Base-by-base conservation (phyloP, 768 basidiomycete species). In the Pulveroboletus frians region DNA sequence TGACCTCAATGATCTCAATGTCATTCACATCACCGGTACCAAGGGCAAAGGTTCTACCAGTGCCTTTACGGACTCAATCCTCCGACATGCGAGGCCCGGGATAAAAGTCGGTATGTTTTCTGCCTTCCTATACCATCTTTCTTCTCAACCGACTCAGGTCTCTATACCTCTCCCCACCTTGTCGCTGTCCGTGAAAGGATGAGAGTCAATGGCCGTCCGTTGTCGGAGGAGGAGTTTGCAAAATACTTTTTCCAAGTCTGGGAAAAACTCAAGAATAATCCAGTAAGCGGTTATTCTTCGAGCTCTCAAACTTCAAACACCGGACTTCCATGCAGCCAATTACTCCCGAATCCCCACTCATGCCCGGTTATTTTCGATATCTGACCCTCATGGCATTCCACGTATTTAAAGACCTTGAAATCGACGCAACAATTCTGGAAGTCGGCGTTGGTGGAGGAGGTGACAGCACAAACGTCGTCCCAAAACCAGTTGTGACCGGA, bases 21-120 rank as follows among this genome's bases (percentile, higher is more conserved):
- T 95, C 49, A 80, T 98, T 40, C 95, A 99, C 72, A 83, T 99
- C 56, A 94, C 95, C 9, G 95, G 95, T 4, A 98, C 96, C 4
- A 99, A 99, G 70, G 95, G 95, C 30, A 99, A 99, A 67, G 95
- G 95, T 7, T 98, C 95, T 3, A 93, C 96, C 1, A 91, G 89
- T 55, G 95, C 96, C 8, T 98, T 98, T 60, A 79, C 81, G 4
- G 87, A 92, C 59, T 89, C 88, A 9, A 84, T 97, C 46, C 73
- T 98, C 43, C 80, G 90, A n/a, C 75, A 78, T 51, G 69, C 77
- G n/a, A 77, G 71, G 55, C 85, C 93, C 7, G 70, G 75, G 2
- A 89, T 85, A 75, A 93, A 84, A 73, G 79, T 89, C 54, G 95
- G 92, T 89, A 62, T 55, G 83, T 60, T 14, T 34, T 34, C 11